Evolutionary conservation across 78 protist genomes (phyloP).

Genomic region (Mastigamoeba balamuthi): DNA sequence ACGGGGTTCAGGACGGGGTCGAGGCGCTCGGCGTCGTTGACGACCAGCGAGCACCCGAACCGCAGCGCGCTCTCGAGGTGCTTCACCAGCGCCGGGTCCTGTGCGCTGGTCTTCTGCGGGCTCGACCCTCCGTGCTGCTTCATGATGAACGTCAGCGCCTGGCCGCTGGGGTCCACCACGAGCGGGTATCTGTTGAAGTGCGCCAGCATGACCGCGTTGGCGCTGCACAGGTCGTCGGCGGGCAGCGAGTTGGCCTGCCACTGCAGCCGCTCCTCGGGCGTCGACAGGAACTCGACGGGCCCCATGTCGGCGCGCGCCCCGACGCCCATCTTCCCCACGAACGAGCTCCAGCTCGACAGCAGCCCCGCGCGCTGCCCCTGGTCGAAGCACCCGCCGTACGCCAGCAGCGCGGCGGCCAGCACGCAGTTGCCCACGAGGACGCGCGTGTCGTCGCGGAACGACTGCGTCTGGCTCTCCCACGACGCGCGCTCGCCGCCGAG

Average conservation of each 20-base stretch:
- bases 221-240: conserved; percentile 81
- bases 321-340: conserved; percentile 19
- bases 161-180: conserved; percentile 95
- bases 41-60: conserved; percentile 82
- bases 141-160: conserved; percentile 78
- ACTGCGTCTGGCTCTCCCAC: conserved; percentile 67
- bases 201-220: conserved; percentile 90
- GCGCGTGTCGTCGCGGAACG: conserved; percentile 48
- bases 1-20: conserved; percentile 96
- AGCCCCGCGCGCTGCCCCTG: conserved; percentile 32
- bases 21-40: conserved; percentile 90
- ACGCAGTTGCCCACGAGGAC: conserved; percentile 87
- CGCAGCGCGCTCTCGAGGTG: conserved; percentile 72
- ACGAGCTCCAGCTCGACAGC: conserved; percentile 56
- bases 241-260: conserved; percentile 86
- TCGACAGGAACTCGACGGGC: conserved; percentile 67
- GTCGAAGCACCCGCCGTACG: conserved; percentile 85
- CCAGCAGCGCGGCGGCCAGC: conserved; percentile 76
- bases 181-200: conserved; percentile 93
- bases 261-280: conserved; percentile 48
- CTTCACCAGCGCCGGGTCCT: conserved; percentile 76
- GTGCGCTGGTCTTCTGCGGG: conserved; percentile 55
- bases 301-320: conserved; percentile 37
- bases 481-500: conserved; percentile 68
- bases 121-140: conserved; percentile 30